Conservation (phyloP, 371 early-diverging fungal species). For the Mucor velutinosus region DNA sequence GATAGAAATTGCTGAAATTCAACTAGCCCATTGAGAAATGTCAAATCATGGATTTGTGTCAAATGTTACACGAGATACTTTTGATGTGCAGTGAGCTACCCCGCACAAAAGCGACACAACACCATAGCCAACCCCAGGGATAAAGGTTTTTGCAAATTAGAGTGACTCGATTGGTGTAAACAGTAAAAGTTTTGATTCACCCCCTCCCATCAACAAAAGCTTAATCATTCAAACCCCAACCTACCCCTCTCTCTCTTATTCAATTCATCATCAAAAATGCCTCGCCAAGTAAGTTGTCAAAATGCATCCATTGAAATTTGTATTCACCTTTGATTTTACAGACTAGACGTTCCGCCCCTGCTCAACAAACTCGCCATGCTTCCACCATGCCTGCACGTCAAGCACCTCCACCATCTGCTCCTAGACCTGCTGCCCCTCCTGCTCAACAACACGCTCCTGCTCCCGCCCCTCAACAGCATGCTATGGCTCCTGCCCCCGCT, state of each 20-base stretch:
- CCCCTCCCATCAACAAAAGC: neutral
- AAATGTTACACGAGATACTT: neutral
- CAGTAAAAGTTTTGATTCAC: neutral
- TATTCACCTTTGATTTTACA: neutral
- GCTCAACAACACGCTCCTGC: conserved; percentile 39
- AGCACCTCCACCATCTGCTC: conserved; percentile 60
- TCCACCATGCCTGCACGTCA: conserved; percentile 74
- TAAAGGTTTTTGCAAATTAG: neutral
- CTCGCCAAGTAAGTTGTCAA: neutral
- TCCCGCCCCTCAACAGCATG: conserved; percentile 44
- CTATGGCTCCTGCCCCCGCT: conserved; percentile 49
- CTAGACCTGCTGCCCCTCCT: conserved; percentile 49
- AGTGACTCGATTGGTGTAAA: conserved; percentile 3
- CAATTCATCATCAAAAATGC: neutral
- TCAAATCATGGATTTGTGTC: no score
- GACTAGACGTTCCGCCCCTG: conserved; percentile 62
- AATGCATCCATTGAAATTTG: neutral
- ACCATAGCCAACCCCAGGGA: neutral
- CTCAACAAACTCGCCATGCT: conserved; percentile 68
- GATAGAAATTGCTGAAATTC: no score
- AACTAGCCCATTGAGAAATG: no score
- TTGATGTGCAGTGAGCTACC: neutral
- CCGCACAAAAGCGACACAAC: neutral
- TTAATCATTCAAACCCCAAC: neutral
- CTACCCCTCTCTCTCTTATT: neutral